Evolutionary conservation across 345 rosid species (phyloP).

Genomic region (Eucalyptus melliodora): DNA sequence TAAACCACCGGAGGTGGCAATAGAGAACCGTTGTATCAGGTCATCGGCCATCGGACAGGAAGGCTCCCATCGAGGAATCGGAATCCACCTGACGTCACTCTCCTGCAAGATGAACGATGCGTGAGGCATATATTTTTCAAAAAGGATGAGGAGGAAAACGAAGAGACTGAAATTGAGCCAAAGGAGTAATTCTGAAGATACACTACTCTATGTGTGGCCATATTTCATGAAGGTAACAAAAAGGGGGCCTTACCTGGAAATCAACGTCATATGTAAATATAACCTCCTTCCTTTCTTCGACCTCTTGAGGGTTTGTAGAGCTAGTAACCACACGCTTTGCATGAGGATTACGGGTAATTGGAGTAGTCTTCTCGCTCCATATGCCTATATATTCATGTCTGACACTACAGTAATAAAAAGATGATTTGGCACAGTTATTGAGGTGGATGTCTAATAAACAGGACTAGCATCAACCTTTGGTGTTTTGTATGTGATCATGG

Average conservation of each 20-base stretch:
- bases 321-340: slow-evolving; percentile 55
- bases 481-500: not conserved
- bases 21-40: slow-evolving; percentile 90
- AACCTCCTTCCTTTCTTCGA: slow-evolving; percentile 53
- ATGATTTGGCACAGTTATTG: not conserved
- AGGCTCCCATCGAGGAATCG: slow-evolving; percentile 86
- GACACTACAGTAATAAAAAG: slow-evolving; percentile 33
- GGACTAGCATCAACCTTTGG: not conserved
- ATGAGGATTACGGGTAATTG: slow-evolving; percentile 80
- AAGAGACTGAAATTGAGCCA: not conserved
- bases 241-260: slow-evolving; percentile 36
- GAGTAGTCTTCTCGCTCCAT: slow-evolving; percentile 54
- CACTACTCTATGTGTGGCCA: not conserved
- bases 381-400: slow-evolving; percentile 68
- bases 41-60: slow-evolving; percentile 85
- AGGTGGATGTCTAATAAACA: not conserved
- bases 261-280: slow-evolving; percentile 85
- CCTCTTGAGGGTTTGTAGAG: slow-evolving; percentile 77
- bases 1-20: slow-evolving; percentile 16
- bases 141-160: not conserved
- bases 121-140: not conserved
- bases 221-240: not conserved
- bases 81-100: slow-evolving; percentile 67
- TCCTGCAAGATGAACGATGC: slow-evolving; percentile 21
- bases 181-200: not conserved